Evolutionary conservation across 495 filamentous ascomycete genomes (phyloP).

Genomic region (Pseudoneurospora amorphoporcata): DNA sequence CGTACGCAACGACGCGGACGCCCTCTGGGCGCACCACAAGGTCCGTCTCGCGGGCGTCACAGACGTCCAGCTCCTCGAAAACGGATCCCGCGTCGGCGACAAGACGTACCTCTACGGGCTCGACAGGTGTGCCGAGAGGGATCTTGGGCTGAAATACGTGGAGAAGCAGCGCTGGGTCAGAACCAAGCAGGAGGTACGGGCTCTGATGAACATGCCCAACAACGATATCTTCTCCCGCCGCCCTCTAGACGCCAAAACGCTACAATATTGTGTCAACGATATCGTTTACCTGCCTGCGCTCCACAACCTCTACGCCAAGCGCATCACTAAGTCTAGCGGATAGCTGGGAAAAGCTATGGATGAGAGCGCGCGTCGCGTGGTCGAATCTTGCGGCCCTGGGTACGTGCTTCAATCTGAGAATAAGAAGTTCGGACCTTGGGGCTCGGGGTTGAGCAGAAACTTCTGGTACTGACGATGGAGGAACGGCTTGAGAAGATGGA

Average conservation of each 20-base stretch:
- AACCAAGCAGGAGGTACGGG: not conserved
- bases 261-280: not conserved
- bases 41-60: conserved; percentile 31
- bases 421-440: not conserved
- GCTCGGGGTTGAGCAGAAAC: not conserved
- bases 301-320: not conserved
- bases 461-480: not conserved
- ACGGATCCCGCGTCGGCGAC: conserved; percentile 21
- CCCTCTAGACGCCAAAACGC: not conserved
- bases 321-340: not conserved
- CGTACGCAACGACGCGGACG: conserved; percentile 50
- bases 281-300: not conserved
- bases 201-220: not conserved
- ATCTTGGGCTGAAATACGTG: not conserved
- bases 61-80: conserved; percentile 50
- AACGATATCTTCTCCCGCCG: not conserved
- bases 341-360: not conserved
- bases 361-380: not conserved
- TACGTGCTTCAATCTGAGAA: not conserved
- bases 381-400: not conserved
- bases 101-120: conserved; percentile 29
- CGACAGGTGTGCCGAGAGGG: conserved; percentile 32
- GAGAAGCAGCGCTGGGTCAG: not conserved
- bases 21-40: conserved; percentile 36
- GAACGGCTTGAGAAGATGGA: not conserved